Conservation (phyloP, 306 rosid species). For the Sicyos edulis region DNA sequence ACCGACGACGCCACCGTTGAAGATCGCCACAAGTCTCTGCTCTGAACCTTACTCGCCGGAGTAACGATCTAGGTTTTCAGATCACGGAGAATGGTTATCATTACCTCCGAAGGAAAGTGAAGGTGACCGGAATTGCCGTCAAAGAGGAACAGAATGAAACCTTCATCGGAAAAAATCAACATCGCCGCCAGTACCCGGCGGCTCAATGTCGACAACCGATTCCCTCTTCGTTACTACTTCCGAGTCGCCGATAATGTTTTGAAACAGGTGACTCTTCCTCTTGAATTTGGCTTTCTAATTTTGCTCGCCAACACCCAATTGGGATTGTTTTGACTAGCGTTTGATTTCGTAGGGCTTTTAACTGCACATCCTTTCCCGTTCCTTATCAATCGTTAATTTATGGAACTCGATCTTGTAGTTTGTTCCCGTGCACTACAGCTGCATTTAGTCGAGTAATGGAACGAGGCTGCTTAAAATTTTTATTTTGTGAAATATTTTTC, state of each 20-base stretch:
- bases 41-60: conserved; percentile 15
- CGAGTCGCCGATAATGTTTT: conserved; percentile 85
- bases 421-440: background rate
- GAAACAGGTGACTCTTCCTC: conserved; percentile 54
- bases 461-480: background rate
- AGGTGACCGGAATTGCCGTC: conserved; percentile 15
- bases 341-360: background rate
- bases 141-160: conserved; percentile 39
- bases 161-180: conserved; percentile 53
- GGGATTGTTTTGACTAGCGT: conserved; percentile 5
- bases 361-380: background rate
- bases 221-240: conserved; percentile 62
- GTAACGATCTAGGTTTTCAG: conserved; percentile 11
- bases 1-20: conserved; percentile 33
- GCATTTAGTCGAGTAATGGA: conserved; percentile 4
- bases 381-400: background rate
- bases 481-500: background rate
- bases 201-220: conserved; percentile 67
- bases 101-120: conserved; percentile 19
- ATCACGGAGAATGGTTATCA: conserved; percentile 22
- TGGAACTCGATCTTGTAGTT: conserved; percentile 11
- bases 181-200: conserved; percentile 65
- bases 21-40: conserved; percentile 23
- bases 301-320: background rate
- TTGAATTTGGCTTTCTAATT: conserved; percentile 21